Percentiles rank a stretch among this genome's conserved stretches.
phyloP scores from a whole-genome alignment of 768 basidiomycete genomes.

The Cystobasidium tubakii region DNA sequence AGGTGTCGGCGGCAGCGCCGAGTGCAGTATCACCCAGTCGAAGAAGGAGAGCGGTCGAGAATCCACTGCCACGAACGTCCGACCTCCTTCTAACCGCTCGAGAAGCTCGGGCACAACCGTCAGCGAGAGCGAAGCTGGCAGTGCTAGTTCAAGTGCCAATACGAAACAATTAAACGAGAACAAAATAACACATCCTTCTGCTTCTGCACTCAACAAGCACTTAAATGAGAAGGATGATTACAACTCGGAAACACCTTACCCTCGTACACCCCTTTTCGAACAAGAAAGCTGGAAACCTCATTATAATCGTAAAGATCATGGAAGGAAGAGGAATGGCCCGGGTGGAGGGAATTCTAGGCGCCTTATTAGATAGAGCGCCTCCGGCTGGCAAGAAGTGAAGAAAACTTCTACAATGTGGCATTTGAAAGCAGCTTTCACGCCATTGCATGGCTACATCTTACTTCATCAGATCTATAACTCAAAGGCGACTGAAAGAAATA shows the following conservation, averaged over 20 bases:
- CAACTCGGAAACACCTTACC: constrained; percentile 9
- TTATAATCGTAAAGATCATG: constrained; percentile 19
- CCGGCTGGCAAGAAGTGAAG: not conserved
- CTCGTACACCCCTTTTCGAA: constrained; percentile 9
- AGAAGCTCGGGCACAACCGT: not conserved
- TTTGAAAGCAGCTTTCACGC: no score
- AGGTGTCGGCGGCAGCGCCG: not conserved
- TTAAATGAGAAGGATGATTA: not conserved
- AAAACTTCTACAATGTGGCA: no score
- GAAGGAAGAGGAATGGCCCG: not conserved
- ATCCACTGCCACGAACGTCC: not conserved
- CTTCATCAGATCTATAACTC: no score
- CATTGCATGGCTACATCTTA: no score
- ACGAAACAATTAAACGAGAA: not conserved
- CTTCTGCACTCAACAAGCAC: not conserved
- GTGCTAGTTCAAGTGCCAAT: not conserved
- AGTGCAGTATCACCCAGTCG: not conserved
- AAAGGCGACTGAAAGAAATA: no score
- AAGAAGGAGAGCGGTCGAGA: not conserved
- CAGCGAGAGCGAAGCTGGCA: not conserved
- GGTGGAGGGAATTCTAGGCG: constrained; percentile 14
- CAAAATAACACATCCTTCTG: not conserved
- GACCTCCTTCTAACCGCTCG: not conserved
- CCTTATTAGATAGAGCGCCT: not conserved
- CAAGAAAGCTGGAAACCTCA: constrained; percentile 23